A percentile compares a stretch with the other conserved stretches of the same genome.
Conservation (phyloP, 2,329 filamentous ascomycete genomes). For the Cercospora zeina region DNA sequence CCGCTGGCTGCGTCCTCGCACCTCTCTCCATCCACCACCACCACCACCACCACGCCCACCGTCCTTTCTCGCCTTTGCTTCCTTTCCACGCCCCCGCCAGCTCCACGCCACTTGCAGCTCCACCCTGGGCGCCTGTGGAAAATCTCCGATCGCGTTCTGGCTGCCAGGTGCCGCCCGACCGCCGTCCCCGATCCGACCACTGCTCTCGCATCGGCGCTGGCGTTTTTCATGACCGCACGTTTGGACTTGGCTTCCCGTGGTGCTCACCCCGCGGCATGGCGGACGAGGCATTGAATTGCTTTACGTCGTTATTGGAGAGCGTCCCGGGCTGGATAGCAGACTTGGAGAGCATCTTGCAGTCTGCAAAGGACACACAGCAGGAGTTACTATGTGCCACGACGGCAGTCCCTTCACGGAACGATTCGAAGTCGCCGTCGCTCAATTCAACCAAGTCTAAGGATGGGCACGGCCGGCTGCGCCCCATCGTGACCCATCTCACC, state of each 20-base stretch:
- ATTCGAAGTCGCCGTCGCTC: slow-evolving; percentile 32
- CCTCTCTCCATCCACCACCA: not conserved
- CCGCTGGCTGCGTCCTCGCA: slow-evolving; percentile 5
- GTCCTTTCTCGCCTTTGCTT: slow-evolving; percentile 2
- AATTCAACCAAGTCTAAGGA: slow-evolving; percentile 25
- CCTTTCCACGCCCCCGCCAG: not conserved
- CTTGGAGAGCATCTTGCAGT: slow-evolving; percentile 35
- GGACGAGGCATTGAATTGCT: slow-evolving; percentile 36
- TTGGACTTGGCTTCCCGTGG: not conserved
- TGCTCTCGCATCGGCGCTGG: not conserved
- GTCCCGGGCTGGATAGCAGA: slow-evolving; percentile 40
- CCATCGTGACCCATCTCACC: slow-evolving; percentile 34
- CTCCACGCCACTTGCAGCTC: not conserved
- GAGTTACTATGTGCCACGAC: slow-evolving; percentile 33
- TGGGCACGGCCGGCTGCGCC: slow-evolving; percentile 13
- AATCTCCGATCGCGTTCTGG: slow-evolving; percentile 4
- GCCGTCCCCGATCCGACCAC: slow-evolving; percentile 1
- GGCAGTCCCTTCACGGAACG: slow-evolving; percentile 18
- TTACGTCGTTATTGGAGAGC: slow-evolving; percentile 35
- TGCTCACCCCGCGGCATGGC: slow-evolving; percentile 32
- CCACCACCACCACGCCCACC: slow-evolving; percentile 13
- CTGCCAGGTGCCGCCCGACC: slow-evolving; percentile 15
- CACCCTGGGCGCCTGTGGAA: not conserved
- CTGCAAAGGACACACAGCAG: slow-evolving; percentile 32
- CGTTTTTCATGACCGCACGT: not conserved